Evolutionary conservation across 345 rosid genomes (phyloP).

Genomic region (Dipteronia sinensis): DNA sequence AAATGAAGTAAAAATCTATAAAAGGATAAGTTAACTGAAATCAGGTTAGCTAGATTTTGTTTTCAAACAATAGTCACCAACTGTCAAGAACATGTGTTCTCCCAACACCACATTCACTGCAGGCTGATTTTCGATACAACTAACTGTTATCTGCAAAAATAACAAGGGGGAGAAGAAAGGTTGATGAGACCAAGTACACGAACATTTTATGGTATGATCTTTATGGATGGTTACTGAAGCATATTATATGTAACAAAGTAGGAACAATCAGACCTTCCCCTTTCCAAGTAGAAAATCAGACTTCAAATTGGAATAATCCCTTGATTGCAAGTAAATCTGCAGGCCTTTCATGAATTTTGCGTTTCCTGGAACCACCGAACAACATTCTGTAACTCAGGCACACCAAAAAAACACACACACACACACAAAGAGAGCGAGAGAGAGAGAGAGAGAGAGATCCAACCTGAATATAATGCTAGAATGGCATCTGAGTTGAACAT

Average conservation of each 20-base stretch:
- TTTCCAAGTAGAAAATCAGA: slow-evolving; percentile 74
- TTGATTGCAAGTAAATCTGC: slow-evolving; percentile 65
- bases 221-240: background rate
- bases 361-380: slow-evolving; percentile 58
- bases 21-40: background rate
- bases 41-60: slow-evolving; percentile 14
- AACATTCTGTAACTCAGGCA: background rate
- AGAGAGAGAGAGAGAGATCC: slow-evolving; percentile 22
- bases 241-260: no score
- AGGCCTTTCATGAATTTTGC: slow-evolving; percentile 51
- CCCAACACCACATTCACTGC: slow-evolving; percentile 50
- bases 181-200: background rate
- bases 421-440: background rate
- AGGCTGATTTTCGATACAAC: slow-evolving; percentile 62
- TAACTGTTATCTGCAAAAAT: slow-evolving; percentile 52
- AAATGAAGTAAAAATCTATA: background rate
- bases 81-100: slow-evolving; percentile 59
- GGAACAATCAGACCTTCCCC: slow-evolving; percentile 70
- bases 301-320: slow-evolving; percentile 66
- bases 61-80: slow-evolving; percentile 48
- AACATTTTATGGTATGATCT: background rate
- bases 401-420: background rate
- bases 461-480: slow-evolving; percentile 63
- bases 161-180: background rate
- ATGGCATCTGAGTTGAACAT: slow-evolving; percentile 59